These are phyloP conservation scores for Sugiyamaella grinbergsii DNA, from an alignment of 1,139 yeast species.

Conservation along the genomic window DNA sequence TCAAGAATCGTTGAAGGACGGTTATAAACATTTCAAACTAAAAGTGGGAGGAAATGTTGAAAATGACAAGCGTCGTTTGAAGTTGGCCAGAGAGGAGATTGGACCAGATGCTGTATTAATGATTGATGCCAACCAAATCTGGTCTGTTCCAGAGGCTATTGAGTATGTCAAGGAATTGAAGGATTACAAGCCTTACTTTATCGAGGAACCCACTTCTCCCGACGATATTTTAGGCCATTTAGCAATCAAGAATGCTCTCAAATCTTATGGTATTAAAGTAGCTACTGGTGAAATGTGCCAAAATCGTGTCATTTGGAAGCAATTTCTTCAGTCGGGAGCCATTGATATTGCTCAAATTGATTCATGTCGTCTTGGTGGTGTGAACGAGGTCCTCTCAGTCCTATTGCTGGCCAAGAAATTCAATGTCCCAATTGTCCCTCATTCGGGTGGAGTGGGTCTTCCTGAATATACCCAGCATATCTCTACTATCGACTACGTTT, in stretches of 20 bases:
- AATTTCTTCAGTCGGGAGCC: slow-evolving; percentile 44
- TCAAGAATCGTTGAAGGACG: slow-evolving; percentile 43
- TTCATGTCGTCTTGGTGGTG: slow-evolving; percentile 47
- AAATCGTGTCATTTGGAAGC: slow-evolving; percentile 47
- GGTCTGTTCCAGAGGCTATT: slow-evolving; percentile 49
- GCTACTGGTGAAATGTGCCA: slow-evolving; percentile 51
- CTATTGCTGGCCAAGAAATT: slow-evolving; percentile 46
- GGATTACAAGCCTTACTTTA: slow-evolving; percentile 46
- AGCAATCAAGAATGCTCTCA: slow-evolving; percentile 44
- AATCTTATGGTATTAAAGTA: slow-evolving; percentile 45
- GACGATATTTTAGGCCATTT: slow-evolving; percentile 47
- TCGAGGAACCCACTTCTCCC: slow-evolving; percentile 49
- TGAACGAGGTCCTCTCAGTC: slow-evolving; percentile 47
- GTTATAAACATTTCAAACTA: slow-evolving; percentile 48
- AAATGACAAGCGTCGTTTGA: slow-evolving; percentile 43
- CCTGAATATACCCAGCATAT: slow-evolving; percentile 48
- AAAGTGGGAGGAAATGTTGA: slow-evolving; percentile 47
- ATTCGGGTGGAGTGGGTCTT: slow-evolving; percentile 48
- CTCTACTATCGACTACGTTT: slow-evolving; percentile 45
- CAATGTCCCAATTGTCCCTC: slow-evolving; percentile 46
- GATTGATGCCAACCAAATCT: slow-evolving; percentile 48
- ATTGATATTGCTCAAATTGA: slow-evolving; percentile 47
- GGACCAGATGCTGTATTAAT: slow-evolving; percentile 43
- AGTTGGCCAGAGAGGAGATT: slow-evolving; percentile 46
- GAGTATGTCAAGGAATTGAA: slow-evolving; percentile 45